Percentiles rank a stretch among this genome's conserved stretches.
Evolutionary conservation across 345 rosid species (phyloP).

Genomic region (Arabidopsis arenosa): DNA sequence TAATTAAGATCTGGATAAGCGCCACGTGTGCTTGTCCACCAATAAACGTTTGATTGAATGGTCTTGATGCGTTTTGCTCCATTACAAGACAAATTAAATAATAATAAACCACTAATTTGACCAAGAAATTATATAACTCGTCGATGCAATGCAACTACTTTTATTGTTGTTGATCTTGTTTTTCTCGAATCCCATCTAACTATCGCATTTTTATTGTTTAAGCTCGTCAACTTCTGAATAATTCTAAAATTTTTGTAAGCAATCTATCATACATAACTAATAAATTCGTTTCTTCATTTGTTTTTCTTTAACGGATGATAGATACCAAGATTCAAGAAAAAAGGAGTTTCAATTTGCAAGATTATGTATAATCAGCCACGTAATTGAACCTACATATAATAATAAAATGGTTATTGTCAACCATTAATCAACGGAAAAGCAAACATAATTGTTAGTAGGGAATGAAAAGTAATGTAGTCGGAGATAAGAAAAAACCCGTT

Average conservation of each 20-base stretch:
- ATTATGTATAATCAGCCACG: neutral
- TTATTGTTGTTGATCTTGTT: slow-evolving; percentile 39
- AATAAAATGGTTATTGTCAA: neutral
- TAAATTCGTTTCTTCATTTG: neutral
- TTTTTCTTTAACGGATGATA: neutral
- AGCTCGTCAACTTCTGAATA: slow-evolving; percentile 20
- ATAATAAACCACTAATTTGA: slow-evolving; percentile 32
- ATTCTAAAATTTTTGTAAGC: too few species aligned
- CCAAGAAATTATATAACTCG: slow-evolving; percentile 1
- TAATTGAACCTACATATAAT: neutral
- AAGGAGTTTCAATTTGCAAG: neutral
- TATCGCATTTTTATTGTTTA: neutral
- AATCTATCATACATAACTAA: neutral
- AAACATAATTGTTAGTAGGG: neutral
- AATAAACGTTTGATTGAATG: neutral
- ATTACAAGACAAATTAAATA: slow-evolving; percentile 16
- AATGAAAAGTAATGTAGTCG: too few species aligned
- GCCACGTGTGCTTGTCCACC: slow-evolving; percentile 40
- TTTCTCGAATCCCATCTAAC: slow-evolving; percentile 33
- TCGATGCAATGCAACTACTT: slow-evolving; percentile 40
- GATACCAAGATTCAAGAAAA: neutral
- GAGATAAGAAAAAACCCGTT: too few species aligned
- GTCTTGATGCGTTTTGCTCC: neutral
- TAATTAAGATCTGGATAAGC: slow-evolving; percentile 35
- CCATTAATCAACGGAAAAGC: neutral